phyloP scores from a whole-genome alignment of 2,329 filamentous ascomycete species.

The Phoma sp. region DNA sequence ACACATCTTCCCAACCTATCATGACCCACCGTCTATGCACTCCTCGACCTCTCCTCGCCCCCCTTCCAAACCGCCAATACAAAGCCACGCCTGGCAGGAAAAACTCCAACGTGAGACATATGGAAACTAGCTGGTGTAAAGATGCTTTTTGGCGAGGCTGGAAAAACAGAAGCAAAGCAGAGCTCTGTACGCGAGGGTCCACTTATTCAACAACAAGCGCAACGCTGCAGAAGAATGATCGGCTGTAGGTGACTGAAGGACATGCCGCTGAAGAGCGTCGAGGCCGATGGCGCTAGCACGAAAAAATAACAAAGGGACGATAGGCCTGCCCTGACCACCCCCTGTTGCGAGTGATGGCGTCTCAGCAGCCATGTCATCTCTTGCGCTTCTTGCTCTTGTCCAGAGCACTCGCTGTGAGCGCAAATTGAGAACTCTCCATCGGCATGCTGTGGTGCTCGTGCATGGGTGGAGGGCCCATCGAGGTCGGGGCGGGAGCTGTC shows the following conservation, averaged over 20 bases:
- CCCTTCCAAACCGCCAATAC: slow-evolving; percentile 9
- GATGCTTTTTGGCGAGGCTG: slow-evolving; percentile 10
- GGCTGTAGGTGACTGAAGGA: background rate
- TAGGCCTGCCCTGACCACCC: background rate
- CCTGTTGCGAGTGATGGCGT: no score
- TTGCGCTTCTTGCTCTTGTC: slow-evolving; percentile 76
- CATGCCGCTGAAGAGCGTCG: slow-evolving; percentile 1
- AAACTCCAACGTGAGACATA: slow-evolving; percentile 11
- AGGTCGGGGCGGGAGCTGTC: slow-evolving; percentile 50
- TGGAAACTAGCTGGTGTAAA: slow-evolving; percentile 4
- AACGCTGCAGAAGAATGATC: background rate
- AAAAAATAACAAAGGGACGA: background rate
- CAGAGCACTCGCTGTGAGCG: slow-evolving; percentile 26
- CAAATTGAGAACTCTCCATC: slow-evolving; percentile 22
- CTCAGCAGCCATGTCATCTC: slow-evolving; percentile 52
- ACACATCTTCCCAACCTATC: background rate
- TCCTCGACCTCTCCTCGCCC: background rate
- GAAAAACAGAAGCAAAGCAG: slow-evolving; percentile 7
- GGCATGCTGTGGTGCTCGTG: slow-evolving; percentile 42
- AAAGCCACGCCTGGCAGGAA: slow-evolving; percentile 7
- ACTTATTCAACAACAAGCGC: slow-evolving; percentile 12
- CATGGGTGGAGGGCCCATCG: slow-evolving; percentile 47
- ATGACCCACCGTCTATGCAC: slow-evolving; percentile 8
- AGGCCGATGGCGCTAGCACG: background rate
- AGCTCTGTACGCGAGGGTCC: slow-evolving; percentile 9